Evolutionary conservation across 2,329 filamentous ascomycete genomes (phyloP), one percentile per base, ranked within the genome.

Genomic region (Stagonosporopsis rhizophila): DNA sequence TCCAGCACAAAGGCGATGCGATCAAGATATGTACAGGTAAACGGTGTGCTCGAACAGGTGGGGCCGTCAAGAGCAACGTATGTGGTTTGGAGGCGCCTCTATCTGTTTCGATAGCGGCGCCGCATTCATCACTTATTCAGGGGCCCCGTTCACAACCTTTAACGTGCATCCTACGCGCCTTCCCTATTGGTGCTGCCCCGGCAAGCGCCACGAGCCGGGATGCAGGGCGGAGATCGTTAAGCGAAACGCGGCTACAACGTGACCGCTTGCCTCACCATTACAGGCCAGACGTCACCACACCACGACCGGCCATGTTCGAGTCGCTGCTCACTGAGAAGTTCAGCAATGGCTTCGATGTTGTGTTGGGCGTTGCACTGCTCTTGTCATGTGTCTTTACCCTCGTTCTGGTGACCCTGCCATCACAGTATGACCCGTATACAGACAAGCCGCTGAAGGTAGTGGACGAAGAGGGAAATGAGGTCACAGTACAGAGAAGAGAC

Each of bases 361-460:
- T 71, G 8, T 63, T 85, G 39, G 69, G 71, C 22, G 59, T 78
- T n/a, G 71, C 73, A 4, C 66, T 81, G 14, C 52, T 74, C 27
- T 52, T 79, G 12, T 83, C 81, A 15, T 82, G 78, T 3, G 64
- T 78, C 11, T 65, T 86, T 61, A 82, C 81, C 7, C 58, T 83
- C 37, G 67, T 84, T 34, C 78, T 87, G 23, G 59, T 85, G 47
- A 78, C 81, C 7, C 72, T 85, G 14, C 85, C 85, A 1, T 79
- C 80, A 20, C 78, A 80, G 62, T 86, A 85, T 73, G 74, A 75
- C 32, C 74, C 77, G 12, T 77, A 75, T 58, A 64, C 68, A 40
- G 70, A 75, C 55, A 70, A 61, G 48, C 52, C 67, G 23, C 45
- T 58, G 17, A 61, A 57, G 39, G 58, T 64, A 30, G 58, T 65